Conservation (phyloP, 805 yeast species). For the Komagataella ulmi region DNA sequence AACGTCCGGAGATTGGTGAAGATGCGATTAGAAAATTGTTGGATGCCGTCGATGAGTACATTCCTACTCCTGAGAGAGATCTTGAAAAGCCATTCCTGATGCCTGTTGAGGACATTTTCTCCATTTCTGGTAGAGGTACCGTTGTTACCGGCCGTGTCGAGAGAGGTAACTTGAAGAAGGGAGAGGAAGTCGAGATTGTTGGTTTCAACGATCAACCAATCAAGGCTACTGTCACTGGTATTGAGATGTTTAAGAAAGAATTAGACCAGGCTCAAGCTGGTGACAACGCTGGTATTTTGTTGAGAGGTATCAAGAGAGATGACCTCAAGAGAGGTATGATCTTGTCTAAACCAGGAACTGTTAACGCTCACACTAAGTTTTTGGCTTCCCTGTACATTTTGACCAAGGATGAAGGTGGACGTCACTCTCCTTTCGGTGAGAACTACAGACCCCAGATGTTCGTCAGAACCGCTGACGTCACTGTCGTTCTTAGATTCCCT, state of each 20-base stretch:
- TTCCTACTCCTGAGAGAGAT: constrained; percentile 95
- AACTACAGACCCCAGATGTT: constrained; percentile 98
- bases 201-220: constrained; percentile 79
- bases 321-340: constrained; percentile 97
- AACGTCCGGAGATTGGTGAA: constrained; percentile 83
- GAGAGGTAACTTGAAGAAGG: constrained; percentile 95
- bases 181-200: constrained; percentile 96
- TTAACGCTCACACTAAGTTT: constrained; percentile 87
- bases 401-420: constrained; percentile 98
- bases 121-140: constrained; percentile 99
- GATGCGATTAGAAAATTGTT: constrained; percentile 73
- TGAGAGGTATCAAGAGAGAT: constrained; percentile 98
- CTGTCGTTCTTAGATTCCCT: constrained; percentile 86
- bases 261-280: constrained; percentile 97
- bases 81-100: constrained; percentile 91
- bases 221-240: constrained; percentile 94
- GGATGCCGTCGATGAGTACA: constrained; percentile 85
- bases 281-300: constrained; percentile 94
- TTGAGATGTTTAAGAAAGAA: constrained; percentile 99
- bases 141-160: constrained; percentile 98
- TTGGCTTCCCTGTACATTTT: constrained; percentile 87
- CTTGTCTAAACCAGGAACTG: constrained; percentile 81
- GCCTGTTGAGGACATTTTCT: constrained; percentile 96
- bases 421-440: constrained; percentile 94
- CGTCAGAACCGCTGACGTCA: constrained; percentile 92